Evolutionary conservation across 2,329 filamentous ascomycete species (phyloP).

Genomic region (Phaeosphaeria sp.): DNA sequence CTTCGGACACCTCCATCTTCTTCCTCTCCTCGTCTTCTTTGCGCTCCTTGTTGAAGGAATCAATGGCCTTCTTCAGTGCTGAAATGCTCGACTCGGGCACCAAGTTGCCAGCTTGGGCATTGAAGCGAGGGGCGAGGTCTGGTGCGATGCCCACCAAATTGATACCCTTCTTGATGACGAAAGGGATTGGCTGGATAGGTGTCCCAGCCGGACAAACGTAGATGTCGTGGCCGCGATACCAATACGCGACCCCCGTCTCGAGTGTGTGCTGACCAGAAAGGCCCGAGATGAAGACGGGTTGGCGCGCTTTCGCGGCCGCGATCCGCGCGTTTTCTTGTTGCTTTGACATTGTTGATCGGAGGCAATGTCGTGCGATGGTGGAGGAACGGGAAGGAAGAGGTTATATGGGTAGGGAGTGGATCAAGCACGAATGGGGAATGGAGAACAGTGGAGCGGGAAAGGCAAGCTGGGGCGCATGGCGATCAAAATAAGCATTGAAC

Average conservation of each 20-base stretch:
- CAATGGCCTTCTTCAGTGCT: constrained; percentile 16
- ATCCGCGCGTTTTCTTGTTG: not conserved
- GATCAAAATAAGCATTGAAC: not conserved
- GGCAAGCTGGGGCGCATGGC: not conserved
- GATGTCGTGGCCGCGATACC: constrained; percentile 39
- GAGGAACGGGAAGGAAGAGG: not conserved
- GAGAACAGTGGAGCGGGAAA: not conserved
- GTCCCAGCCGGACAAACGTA: constrained; percentile 23
- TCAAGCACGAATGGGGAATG: not conserved
- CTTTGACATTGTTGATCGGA: not conserved
- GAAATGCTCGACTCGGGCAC: constrained; percentile 14
- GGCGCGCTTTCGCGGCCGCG: constrained; percentile 9
- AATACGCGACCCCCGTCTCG: constrained; percentile 34
- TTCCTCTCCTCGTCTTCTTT: constrained; percentile 3
- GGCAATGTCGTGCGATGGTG: not conserved
- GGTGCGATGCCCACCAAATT: constrained; percentile 15
- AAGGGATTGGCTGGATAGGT: constrained; percentile 30
- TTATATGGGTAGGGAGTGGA: not conserved
- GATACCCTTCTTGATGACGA: constrained; percentile 26
- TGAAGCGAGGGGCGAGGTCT: constrained; percentile 17
- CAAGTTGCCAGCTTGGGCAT: not conserved
- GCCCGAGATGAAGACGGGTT: constrained; percentile 34
- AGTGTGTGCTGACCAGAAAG: constrained; percentile 28
- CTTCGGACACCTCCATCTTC: not conserved
- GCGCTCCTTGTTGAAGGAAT: constrained; percentile 6